Percentiles rank a stretch among this genome's conserved stretches.
phyloP scores from a whole-genome alignment of 2,329 filamentous ascomycete species.

The Epichloe baconii region DNA sequence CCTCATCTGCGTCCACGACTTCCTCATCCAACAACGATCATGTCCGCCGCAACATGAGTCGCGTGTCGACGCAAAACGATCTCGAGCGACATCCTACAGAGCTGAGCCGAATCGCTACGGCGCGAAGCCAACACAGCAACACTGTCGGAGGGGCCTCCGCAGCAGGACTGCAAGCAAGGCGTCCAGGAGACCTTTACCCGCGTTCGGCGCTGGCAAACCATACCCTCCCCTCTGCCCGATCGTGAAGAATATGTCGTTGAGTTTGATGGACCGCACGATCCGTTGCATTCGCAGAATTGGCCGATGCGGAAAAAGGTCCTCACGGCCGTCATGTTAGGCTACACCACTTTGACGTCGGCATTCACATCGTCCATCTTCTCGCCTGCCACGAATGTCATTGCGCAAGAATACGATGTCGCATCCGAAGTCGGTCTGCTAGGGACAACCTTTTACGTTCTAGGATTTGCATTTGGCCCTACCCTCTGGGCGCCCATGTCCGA shows the following conservation, averaged over 20 bases:
- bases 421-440: constrained; percentile 50
- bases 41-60: constrained; percentile 36
- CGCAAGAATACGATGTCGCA: constrained; percentile 45
- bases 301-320: constrained; percentile 61
- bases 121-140: constrained; percentile 53
- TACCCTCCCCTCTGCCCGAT: constrained; percentile 58
- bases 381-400: constrained; percentile 45
- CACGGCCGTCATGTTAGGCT: constrained; percentile 56
- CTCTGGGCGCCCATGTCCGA: constrained; percentile 65
- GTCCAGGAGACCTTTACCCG: constrained; percentile 47
- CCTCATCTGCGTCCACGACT: constrained; percentile 36
- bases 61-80: constrained; percentile 51
- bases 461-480: constrained; percentile 58
- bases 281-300: constrained; percentile 83
- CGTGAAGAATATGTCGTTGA: constrained; percentile 70
- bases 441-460: constrained; percentile 57
- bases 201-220: constrained; percentile 61
- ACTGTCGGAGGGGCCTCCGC: constrained; percentile 48
- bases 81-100: constrained; percentile 58
- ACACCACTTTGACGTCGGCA: constrained; percentile 56
- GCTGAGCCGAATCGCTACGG: constrained; percentile 58
- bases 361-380: constrained; percentile 70
- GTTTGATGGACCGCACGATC: constrained; percentile 74
- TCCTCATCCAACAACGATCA: constrained; percentile 29
- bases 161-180: constrained; percentile 30